Evolutionary conservation across 176 grass and related monocot species (phyloP).

Genomic region (Carex kokanica): DNA sequence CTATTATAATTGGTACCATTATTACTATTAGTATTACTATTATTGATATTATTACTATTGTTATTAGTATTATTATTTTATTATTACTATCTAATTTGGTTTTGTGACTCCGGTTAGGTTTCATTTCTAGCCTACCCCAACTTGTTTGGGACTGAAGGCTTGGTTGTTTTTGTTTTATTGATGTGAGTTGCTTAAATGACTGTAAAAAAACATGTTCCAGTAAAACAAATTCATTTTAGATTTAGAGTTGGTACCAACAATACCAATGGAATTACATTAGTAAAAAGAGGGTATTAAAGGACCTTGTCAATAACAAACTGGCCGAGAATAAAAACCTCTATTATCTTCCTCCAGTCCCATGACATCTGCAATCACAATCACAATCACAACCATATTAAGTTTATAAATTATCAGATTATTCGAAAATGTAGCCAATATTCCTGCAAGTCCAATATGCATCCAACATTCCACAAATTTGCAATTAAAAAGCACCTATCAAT

Average conservation of each 20-base stretch:
- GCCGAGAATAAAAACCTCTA: slow-evolving; percentile 90
- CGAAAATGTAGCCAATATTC: not conserved
- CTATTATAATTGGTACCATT: no score
- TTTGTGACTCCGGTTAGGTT: no score
- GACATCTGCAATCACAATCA: slow-evolving; percentile 68
- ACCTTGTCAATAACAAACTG: slow-evolving; percentile 99
- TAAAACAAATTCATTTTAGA: not conserved
- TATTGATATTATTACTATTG: no score
- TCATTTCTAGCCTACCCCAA: no score
- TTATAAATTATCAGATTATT: not conserved
- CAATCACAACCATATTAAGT: slow-evolving; percentile 1
- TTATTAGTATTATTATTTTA: no score
- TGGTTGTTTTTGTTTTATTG: not conserved
- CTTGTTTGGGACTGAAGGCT: no score
- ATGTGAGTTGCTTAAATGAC: not conserved
- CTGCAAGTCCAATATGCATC: not conserved
- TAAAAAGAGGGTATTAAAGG: not conserved
- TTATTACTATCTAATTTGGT: no score
- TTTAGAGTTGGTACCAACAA: not conserved
- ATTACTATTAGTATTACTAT: no score
- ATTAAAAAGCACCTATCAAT: not conserved
- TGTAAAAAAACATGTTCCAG: not conserved
- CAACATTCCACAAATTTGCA: not conserved
- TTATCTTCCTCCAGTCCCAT: slow-evolving; percentile 99
- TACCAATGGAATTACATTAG: not conserved